A percentile compares a stretch with the other conserved stretches of the same genome.
Conservation (phyloP, 2,329 filamentous ascomycete genomes). For the Fusarium sp. region DNA sequence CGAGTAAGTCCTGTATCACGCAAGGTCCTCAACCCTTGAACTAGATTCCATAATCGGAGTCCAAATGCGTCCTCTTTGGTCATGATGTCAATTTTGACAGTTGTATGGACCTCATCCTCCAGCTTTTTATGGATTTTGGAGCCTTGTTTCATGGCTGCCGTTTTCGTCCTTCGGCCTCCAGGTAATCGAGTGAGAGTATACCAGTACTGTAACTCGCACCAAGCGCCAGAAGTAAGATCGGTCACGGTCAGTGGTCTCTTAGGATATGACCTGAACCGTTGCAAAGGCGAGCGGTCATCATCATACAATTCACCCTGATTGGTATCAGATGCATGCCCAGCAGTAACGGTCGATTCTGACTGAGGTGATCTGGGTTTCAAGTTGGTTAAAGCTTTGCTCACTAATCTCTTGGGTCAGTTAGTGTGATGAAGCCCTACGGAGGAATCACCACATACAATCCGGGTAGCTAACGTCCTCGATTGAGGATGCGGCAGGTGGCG, state of each 20-base stretch:
- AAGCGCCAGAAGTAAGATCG: constrained; percentile 88
- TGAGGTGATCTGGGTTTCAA: constrained; percentile 34
- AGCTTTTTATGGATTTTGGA: constrained; percentile 83
- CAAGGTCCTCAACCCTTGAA: constrained; percentile 83
- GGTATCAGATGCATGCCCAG: constrained; percentile 13
- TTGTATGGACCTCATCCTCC: constrained; percentile 86
- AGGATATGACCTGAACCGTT: constrained; percentile 82
- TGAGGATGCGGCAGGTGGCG: constrained; percentile 26
- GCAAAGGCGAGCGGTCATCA: constrained; percentile 69
- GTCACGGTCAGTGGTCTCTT: constrained; percentile 87
- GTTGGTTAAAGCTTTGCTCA: constrained; percentile 59
- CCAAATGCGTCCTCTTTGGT: constrained; percentile 87
- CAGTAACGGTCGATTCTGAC: constrained; percentile 28
- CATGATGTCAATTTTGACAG: constrained; percentile 76
- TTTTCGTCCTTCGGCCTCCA: constrained; percentile 79
- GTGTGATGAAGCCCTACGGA: constrained; percentile 47
- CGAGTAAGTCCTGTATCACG: constrained; percentile 78
- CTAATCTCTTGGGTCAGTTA: constrained; percentile 78
- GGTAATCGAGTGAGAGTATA: constrained; percentile 81
- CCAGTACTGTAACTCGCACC: constrained; percentile 96
- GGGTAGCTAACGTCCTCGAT: constrained; percentile 59
- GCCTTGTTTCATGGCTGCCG: constrained; percentile 86
- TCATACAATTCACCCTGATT: constrained; percentile 34
- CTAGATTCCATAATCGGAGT: constrained; percentile 88
- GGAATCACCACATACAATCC: constrained; percentile 60